Conservation (phyloP, 1,284 basidiomycete genomes). For the Austropuccinia psidii region DNA sequence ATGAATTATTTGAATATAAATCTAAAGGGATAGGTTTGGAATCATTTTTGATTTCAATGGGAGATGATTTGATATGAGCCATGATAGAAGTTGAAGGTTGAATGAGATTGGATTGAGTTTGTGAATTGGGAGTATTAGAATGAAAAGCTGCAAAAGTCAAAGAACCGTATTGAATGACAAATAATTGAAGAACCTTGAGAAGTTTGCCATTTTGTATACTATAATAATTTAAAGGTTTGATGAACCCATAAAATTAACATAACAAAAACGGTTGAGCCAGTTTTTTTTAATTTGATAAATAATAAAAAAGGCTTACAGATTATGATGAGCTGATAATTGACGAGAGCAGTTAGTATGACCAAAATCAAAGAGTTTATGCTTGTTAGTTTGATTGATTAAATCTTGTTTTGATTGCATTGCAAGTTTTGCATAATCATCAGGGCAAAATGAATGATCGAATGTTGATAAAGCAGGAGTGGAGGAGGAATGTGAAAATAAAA, state of each 20-base stretch:
- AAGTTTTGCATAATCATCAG: slow-evolving; percentile 24
- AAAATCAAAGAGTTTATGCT: neutral
- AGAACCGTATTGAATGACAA: slow-evolving; percentile 29
- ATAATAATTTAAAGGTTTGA: neutral
- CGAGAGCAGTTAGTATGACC: neutral
- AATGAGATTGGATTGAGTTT: neutral
- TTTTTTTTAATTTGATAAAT: neutral
- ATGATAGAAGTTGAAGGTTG: neutral
- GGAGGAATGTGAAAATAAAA: neutral
- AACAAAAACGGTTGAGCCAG: neutral
- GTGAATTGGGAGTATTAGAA: neutral
- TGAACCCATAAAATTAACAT: neutral
- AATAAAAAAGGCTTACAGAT: neutral
- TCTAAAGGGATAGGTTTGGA: slow-evolving; percentile 8
- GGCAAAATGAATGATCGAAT: neutral
- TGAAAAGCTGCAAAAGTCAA: slow-evolving; percentile 28
- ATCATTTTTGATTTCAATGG: neutral
- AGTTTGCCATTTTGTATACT: slow-evolving; percentile 19
- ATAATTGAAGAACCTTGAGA: neutral
- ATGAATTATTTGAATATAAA: slow-evolving; percentile 7
- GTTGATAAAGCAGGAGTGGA: neutral
- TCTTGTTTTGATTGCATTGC: slow-evolving; percentile 16
- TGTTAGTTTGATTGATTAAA: neutral
- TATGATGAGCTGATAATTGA: slow-evolving; percentile 9
- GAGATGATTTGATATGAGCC: neutral